Percentiles rank a stretch among this genome's conserved stretches.
Evolutionary conservation across 345 rosid genomes (phyloP).

Genomic region (Lumnitzera littorea): DNA sequence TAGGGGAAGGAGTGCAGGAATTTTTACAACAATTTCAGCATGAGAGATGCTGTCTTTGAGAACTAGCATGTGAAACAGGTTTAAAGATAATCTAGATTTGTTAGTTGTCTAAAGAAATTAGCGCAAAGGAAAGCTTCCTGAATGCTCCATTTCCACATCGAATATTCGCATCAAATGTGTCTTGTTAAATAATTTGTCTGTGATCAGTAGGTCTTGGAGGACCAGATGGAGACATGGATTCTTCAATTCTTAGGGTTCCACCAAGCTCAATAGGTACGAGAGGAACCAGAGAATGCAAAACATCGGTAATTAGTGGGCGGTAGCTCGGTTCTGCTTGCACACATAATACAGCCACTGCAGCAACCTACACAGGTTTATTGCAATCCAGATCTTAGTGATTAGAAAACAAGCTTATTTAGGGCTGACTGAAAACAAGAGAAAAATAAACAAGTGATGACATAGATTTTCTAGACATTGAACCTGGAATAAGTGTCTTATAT

Average conservation of each 20-base stretch:
- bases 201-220: neutral
- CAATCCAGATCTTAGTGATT: neutral
- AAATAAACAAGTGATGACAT: no score
- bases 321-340: constrained; percentile 93
- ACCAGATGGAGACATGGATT: constrained; percentile 11
- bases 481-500: constrained; percentile 88
- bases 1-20: no score
- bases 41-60: no score
- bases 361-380: constrained; percentile 45
- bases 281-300: constrained; percentile 83
- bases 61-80: no score
- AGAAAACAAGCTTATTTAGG: neutral
- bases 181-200: no score
- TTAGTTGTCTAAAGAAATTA: no score
- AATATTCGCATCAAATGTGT: no score
- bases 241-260: constrained; percentile 57
- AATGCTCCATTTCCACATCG: no score
- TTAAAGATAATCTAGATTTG: no score
- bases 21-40: no score
- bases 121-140: no score
- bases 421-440: neutral
- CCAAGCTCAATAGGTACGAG: constrained; percentile 78
- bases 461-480: constrained; percentile 18
- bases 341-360: constrained; percentile 90
- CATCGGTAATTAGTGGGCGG: constrained; percentile 83